Evolutionary conservation across 495 filamentous ascomycete species (phyloP).

Genomic region (Neurospora intermedia): DNA sequence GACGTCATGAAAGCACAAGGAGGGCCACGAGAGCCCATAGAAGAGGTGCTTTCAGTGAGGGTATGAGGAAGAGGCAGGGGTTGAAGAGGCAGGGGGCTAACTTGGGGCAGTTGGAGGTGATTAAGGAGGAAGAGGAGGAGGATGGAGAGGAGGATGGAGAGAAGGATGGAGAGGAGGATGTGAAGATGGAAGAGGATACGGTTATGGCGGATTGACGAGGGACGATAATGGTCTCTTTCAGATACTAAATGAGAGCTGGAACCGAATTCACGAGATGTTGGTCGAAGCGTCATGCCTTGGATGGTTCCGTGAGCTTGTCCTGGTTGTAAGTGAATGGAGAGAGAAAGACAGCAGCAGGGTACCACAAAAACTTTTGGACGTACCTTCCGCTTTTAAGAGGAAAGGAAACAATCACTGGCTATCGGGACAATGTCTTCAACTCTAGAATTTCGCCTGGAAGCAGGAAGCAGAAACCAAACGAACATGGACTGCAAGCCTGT

Average conservation of each 20-base stretch:
- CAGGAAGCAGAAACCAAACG: not conserved
- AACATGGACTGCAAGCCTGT: not conserved
- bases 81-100: not conserved
- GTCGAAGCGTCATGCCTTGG: not conserved
- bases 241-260: too few species aligned
- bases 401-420: not conserved
- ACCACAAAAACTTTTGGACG: too few species aligned
- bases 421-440: rapidly evolving
- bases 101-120: not conserved
- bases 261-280: too few species aligned
- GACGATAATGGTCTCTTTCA: not conserved
- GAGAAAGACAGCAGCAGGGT: too few species aligned
- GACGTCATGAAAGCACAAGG: not conserved
- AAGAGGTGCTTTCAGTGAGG: not conserved
- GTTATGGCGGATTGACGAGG: not conserved
- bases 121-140: not conserved
- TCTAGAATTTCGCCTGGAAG: not conserved
- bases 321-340: too few species aligned
- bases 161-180: not conserved
- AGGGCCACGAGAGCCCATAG: not conserved
- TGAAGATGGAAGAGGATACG: not conserved
- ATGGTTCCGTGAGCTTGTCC: not conserved
- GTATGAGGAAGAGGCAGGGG: not conserved
- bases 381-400: not conserved
- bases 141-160: not conserved